Conservation (phyloP, 139 green algal genomes). For the Chlorella sp. region DNA sequence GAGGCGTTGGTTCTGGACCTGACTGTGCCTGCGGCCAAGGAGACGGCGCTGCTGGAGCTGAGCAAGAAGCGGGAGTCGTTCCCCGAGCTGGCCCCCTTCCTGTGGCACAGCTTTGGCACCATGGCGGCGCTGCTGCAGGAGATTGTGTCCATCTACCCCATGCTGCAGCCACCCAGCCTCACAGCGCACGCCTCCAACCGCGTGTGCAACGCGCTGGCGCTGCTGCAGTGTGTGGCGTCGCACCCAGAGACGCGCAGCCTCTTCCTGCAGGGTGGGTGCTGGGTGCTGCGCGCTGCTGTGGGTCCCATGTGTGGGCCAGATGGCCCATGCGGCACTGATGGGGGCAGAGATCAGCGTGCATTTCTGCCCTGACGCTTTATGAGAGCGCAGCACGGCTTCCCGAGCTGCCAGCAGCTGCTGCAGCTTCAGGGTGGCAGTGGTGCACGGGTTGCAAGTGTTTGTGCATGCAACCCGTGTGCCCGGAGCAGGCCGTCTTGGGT, state of each 20-base stretch:
- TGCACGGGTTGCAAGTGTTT: too few relatives aligned
- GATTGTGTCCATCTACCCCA: slow-evolving; percentile 97
- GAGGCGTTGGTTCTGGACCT: slow-evolving; percentile 66
- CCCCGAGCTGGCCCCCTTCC: slow-evolving; percentile 93
- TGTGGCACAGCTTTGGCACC: slow-evolving; percentile 98
- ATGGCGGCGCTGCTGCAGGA: slow-evolving; percentile 96
- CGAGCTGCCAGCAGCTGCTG: too few relatives aligned
- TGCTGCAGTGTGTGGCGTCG: slow-evolving; percentile 98
- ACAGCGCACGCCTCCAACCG: slow-evolving; percentile 96
- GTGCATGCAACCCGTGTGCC: too few relatives aligned
- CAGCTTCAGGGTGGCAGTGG: too few relatives aligned
- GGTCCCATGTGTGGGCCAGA: too few relatives aligned
- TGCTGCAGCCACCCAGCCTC: slow-evolving; percentile 91
- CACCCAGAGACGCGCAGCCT: slow-evolving; percentile 93
- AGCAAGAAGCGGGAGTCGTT: slow-evolving; percentile 98
- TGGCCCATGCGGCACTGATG: too few relatives aligned
- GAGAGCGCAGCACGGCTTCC: neutral
- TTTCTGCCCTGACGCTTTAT: too few relatives aligned
- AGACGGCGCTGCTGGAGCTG: slow-evolving; percentile 97
- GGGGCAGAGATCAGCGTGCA: too few relatives aligned
- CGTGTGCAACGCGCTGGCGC: slow-evolving; percentile 97
- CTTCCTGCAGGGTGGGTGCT: slow-evolving; percentile 88
- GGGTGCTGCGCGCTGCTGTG: neutral
- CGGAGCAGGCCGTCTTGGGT: too few relatives aligned
- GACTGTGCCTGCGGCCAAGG: slow-evolving; percentile 74